Percentiles rank a stretch among this genome's conserved stretches.
phyloP scores from a whole-genome alignment of 148 eudicot genomes.

The Rhododendron vialii region DNA sequence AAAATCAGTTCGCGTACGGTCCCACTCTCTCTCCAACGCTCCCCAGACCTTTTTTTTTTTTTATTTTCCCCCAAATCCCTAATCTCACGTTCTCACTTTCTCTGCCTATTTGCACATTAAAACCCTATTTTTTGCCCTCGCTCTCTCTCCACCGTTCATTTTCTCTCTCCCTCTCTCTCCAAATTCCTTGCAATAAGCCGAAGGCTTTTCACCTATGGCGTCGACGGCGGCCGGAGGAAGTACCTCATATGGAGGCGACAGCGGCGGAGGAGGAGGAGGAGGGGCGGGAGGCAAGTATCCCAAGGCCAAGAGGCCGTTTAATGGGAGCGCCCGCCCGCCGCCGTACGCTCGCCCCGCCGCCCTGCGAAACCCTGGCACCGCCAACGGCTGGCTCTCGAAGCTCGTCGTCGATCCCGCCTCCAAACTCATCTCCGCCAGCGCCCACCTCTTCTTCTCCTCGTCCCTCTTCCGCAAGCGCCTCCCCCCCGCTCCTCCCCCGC shows the following conservation, averaged over 20 bases:
- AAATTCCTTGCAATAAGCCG: not conserved
- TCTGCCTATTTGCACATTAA: not conserved
- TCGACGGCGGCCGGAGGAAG: constrained; percentile 29
- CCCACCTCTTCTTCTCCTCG: constrained; percentile 57
- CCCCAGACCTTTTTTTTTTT: not conserved
- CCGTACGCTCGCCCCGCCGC: constrained; percentile 86
- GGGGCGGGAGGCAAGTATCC: constrained; percentile 71
- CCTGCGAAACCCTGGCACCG: constrained; percentile 38
- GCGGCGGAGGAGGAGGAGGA: constrained; percentile 13
- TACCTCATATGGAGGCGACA: constrained; percentile 29
- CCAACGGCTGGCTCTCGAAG: constrained; percentile 50
- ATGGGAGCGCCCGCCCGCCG: constrained; percentile 36
- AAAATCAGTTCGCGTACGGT: not conserved
- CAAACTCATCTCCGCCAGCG: constrained; percentile 57
- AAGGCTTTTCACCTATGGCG: constrained; percentile 25
- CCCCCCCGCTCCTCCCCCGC: constrained; percentile 44
- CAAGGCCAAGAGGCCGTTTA: constrained; percentile 25
- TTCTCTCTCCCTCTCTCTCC: constrained; percentile 9
- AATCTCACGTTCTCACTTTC: not conserved
- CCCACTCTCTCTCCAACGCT: constrained; percentile 1
- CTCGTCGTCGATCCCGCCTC: constrained; percentile 85
- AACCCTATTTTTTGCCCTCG: not conserved
- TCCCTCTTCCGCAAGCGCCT: constrained; percentile 71
- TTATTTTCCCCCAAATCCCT: not conserved
- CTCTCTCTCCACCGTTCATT: constrained; percentile 4